Evolutionary conservation across 768 basidiomycete species (phyloP), one percentile per base, ranked within the genome.

Genomic region (Sutorius australiensis): DNA sequence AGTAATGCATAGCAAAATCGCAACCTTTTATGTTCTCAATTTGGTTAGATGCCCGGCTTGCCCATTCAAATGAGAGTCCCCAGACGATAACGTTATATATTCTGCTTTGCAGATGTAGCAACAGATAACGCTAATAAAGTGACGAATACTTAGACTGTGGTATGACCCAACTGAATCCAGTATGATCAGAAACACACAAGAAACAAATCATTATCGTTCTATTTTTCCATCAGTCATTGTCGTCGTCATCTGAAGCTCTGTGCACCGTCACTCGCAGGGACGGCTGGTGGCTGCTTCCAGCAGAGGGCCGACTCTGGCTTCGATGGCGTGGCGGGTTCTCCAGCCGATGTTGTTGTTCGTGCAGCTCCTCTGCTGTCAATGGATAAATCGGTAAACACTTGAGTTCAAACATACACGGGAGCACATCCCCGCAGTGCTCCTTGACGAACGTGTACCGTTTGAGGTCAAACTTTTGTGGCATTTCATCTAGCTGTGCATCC

Each of bases 341-440:
- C 30, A 55, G 41, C 24, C 78, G 66, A 16, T 57, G 70, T 46
- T 77, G 76, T 54, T 77, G 73, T 33, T 82, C 80, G 51, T 69
- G 69, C 24, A 75, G 48, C 65, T 86, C 84, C 46, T 77, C 69
- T 53, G 73, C 70, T 34, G 76, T 79, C 67, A 81, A 66, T 24
- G 75, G 70, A 58, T 78, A 79, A 33, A 72, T 68, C 39, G 63
- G 67, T 32, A 74, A 48, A 62, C 83, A 86, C 58, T 75, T 72
- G 51, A 89, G 59, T 58, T 82, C 79, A 58, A 84, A 81, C 48
- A 78, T 79, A 67, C 82, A 81, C 33, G 87, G 82, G 19, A 82
- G 60, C 16, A 69, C 63, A 48, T 73, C 81, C 46, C 76, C 77
- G 53, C 77, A 77, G 3, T 77, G 57, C 13, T 72, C 73, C 61